Evolutionary conservation across 345 rosid species (phyloP), one percentile per base, ranked within the genome.

Genomic region (Murraya paniculata): DNA sequence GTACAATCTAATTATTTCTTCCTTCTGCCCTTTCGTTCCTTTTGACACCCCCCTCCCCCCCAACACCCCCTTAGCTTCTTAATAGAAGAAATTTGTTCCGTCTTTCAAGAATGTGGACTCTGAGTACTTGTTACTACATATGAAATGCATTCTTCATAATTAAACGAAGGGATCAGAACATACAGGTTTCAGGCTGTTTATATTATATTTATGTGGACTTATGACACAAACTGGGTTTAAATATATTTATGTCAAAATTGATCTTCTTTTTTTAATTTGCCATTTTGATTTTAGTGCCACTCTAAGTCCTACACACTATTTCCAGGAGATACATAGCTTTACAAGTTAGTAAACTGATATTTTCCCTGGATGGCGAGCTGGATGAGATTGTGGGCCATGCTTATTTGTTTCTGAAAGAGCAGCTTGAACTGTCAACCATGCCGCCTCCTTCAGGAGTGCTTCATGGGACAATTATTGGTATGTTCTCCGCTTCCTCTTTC

Each of bases 401-500:
- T 22, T 95, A 89, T 83, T 84, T 91, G 81, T 95, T 91, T 86
- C 82, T 95, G 84, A 91, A 89, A 84, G 98, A 95, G 77, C 97
- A 91, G 80, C 98, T 95, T 82, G 90, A 87, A 77, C 88, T 86
- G 82, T 84, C 90, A 64, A 79, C 85, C 36, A 71, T 68, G 84
- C 86, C 90, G 11, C 82, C 89, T 79, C 81, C 95, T 79, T 90
- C 95, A 45, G 92, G 90, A 41, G 72, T 95, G 64, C 82, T 94
- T 60, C 97, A 91, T 38, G 98, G 98, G 83, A 93, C 97, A 33
- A 73, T 94, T 73, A 94, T 95, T 36, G 98, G 98, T 95, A 57
- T 39, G 87, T 68, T 75, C 74, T 73, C 67, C 71, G 35, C 28
- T 73, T 57, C 22, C 66, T 48, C 16, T 75, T 72, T n/a, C 13